Base-by-base conservation (phyloP, 768 basidiomycete species). In the Coprinopsis marcescibilis region DNA sequence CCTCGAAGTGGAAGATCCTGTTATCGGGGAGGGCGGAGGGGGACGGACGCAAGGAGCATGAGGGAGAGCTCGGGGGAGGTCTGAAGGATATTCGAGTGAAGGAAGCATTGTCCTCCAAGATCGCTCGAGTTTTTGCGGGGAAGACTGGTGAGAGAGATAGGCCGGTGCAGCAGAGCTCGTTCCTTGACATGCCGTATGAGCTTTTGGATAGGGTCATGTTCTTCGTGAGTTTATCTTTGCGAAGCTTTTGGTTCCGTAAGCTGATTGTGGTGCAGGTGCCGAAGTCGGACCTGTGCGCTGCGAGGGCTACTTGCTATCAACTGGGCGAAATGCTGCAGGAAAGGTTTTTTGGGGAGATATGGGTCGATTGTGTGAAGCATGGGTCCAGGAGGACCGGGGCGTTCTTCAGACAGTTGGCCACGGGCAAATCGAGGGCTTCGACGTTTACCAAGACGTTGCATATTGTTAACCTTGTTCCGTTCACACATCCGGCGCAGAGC, bases 401-500 rank as follows among this genome's bases (percentile, higher is more conserved):
- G 8, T 36, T 49, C 20, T 26, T 49, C 26, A n/a, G 34, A 29
- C 42, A 43, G 4, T 27, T 49, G 26, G 21, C 34, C 2, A 44
- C 41, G 1, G 42, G 34, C 12, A 49, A 49, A 23, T 15, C 24
- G 0, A 41, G 42, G 2, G 34, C 19, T n/a, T 27, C 23, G 4
- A 12, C 14, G 15, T n/a, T 37, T 15, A 25, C 48, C 1, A 43
- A 20, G 26, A 49, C 48, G 2, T 17, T 49, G 25, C 33, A 34
- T 14, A 49, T 49, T 34, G 15, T 11, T 12, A 44, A 38, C 35
- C 32, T 49, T 12, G 33, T 49, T 15, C 43, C 43, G 2, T 49
- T 44, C 48, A 44, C 48, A 10, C 23, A 43, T 19, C 35, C 48
- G 4, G 14, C 41, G 20, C 48, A 49, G 27, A 44, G 42, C 25